phyloP scores from a whole-genome alignment of 495 filamentous ascomycete species.

The Copromyces sp. region DNA sequence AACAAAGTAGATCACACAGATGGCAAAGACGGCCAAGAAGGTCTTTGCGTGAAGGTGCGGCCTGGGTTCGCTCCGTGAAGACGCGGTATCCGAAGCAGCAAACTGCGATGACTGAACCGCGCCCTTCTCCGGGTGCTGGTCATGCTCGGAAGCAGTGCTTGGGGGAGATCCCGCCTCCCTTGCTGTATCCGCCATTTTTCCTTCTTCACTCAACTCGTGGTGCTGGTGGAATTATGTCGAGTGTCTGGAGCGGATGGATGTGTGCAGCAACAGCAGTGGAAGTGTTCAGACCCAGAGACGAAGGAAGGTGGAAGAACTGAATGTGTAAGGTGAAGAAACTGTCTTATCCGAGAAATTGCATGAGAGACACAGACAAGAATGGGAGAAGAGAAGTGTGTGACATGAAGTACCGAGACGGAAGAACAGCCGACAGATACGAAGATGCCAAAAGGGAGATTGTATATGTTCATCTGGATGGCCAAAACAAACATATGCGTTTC shows the following conservation, averaged over 20 bases:
- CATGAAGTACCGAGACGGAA: background rate
- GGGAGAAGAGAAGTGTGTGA: background rate
- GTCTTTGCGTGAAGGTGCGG: conserved; percentile 26
- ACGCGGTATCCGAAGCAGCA: background rate
- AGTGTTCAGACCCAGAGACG: background rate
- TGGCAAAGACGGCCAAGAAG: conserved; percentile 22
- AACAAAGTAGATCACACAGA: conserved; percentile 23
- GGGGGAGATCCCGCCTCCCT: background rate
- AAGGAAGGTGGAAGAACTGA: background rate
- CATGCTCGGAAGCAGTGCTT: background rate
- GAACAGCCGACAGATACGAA: background rate
- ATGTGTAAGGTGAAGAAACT: background rate
- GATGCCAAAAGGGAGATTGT: background rate
- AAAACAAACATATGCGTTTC: background rate
- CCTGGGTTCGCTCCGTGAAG: conserved; percentile 4
- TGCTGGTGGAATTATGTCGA: background rate
- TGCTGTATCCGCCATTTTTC: background rate
- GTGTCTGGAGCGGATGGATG: background rate
- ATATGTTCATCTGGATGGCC: background rate
- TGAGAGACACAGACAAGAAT: background rate
- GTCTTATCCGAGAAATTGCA: background rate
- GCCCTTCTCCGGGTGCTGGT: conserved; percentile 3
- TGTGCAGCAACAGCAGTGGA: background rate
- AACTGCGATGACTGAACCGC: background rate
- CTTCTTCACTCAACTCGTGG: background rate